A percentile compares a stretch with the other conserved stretches of the same genome.
Conservation (phyloP, 805 yeast species). For the Ogataea paraovalis region DNA sequence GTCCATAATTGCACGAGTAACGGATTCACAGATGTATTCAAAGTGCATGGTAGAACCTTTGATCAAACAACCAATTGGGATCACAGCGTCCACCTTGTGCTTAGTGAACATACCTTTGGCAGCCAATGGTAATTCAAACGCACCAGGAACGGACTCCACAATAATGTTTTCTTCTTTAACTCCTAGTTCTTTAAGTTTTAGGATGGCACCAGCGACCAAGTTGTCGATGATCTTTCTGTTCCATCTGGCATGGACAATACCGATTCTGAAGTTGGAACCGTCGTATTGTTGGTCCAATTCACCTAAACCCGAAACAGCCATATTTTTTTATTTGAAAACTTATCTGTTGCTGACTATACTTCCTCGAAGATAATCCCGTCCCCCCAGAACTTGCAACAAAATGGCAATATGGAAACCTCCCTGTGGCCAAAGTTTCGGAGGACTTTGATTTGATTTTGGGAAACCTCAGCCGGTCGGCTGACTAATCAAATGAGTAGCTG, state of each 20-base stretch:
- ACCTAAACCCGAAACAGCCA: conserved; percentile 82
- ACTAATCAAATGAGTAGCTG: neutral
- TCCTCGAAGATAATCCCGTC: too few species aligned
- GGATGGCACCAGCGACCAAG: conserved; percentile 72
- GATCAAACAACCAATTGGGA: conserved; percentile 91
- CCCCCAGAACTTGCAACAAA: too few species aligned
- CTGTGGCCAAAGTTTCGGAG: too few species aligned
- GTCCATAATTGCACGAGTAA: conserved; percentile 79
- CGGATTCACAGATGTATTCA: conserved; percentile 92
- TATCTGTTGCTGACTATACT: neutral
- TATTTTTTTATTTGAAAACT: conserved; percentile 5
- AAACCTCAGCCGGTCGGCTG: too few species aligned
- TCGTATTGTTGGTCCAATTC: conserved; percentile 43
- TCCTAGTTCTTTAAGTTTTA: conserved; percentile 55
- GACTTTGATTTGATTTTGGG: too few species aligned
- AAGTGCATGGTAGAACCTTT: conserved; percentile 98
- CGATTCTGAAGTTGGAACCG: conserved; percentile 62
- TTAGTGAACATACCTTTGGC: conserved; percentile 49
- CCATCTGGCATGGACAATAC: conserved; percentile 97
- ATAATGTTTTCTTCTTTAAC: conserved; percentile 74
- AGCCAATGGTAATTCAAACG: conserved; percentile 89
- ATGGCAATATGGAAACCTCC: too few species aligned
- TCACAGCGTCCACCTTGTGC: conserved; percentile 69
- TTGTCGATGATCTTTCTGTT: conserved; percentile 72
- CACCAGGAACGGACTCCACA: conserved; percentile 89